phyloP scores from a whole-genome alignment of 805 yeast genomes.

The Saccharomycopsis oosterbeekiorum region DNA sequence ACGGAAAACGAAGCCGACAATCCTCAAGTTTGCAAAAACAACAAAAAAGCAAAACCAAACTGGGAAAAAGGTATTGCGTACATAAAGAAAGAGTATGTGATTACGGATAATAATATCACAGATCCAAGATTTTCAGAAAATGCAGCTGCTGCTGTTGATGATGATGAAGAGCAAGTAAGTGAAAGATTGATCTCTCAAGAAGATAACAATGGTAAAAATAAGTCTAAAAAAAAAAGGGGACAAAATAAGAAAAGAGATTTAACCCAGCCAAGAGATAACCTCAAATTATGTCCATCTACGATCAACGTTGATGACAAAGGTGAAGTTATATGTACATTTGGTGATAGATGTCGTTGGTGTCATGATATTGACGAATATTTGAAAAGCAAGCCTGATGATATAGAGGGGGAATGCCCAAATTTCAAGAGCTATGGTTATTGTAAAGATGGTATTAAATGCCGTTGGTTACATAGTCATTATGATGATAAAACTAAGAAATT shows the following conservation, averaged over 20 bases:
- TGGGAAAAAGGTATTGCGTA: conserved; percentile 52
- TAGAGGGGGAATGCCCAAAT: conserved; percentile 78
- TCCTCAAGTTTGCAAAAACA: neutral
- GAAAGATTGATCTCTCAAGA: conserved; percentile 40
- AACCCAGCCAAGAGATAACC: conserved; percentile 52
- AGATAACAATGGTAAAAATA: conserved; percentile 31
- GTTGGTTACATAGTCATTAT: conserved; percentile 76
- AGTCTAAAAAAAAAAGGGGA: conserved; percentile 50
- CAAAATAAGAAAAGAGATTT: conserved; percentile 79
- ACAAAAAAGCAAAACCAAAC: neutral
- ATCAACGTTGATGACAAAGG: conserved; percentile 41
- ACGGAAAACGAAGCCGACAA: neutral
- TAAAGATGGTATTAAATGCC: conserved; percentile 86
- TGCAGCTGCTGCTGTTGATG: conserved; percentile 32
- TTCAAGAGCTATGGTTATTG: conserved; percentile 75
- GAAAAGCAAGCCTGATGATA: conserved; percentile 55
- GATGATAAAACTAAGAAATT: conserved; percentile 36
- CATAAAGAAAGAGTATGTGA: conserved; percentile 60
- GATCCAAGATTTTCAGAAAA: neutral
- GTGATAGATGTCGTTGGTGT: conserved; percentile 56
- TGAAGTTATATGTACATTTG: conserved; percentile 44
- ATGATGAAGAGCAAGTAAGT: conserved; percentile 35
- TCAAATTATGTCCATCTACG: conserved; percentile 55
- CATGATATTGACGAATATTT: conserved; percentile 69
- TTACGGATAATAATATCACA: conserved; percentile 23